Evolutionary conservation across 1,284 basidiomycete species (phyloP), one percentile per base, ranked within the genome.

Genomic region (Gastroboletus turbinatus): DNA sequence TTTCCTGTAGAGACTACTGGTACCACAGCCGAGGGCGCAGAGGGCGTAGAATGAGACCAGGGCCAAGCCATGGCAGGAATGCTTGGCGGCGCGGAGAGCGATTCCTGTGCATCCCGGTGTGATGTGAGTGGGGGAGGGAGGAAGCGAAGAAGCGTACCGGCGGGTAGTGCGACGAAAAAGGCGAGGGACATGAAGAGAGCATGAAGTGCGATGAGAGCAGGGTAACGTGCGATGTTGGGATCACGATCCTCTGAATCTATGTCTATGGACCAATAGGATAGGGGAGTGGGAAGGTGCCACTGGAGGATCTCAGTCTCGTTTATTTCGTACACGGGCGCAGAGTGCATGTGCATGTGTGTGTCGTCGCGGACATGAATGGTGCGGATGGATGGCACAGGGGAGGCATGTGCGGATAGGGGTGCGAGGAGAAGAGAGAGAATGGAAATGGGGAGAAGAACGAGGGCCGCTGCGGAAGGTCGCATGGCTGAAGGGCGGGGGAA

Each of bases 201-300:
- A 69, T 94, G 91, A 3, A 82, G 69, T 40, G 78, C 75, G 75
- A 93, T 89, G 48, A 92, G 72, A 13, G 78, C 79, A 21, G 85
- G 84, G 67, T 87, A 80, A 40, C 82, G 77, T 27, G 74, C 63
- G 44, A 77, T 71, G 16, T 72, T 69, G 13, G 75, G 69, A 53
- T 78, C 77, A 4, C 70, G 72, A 52, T 82, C 78, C 40, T 87
- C 83, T n/a, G n/a, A n/a, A n/a, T n/a, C n/a, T 63, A 84, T 81
- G 67, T 92, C 90, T 61, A 88, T 82, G 8, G 87, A 84, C 72
- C 84, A 92, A 68, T 92, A 94, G 4, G 90, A 92, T 0, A 85
- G 82, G 0, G 88, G 87, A 0, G 87, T 90, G 0, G 85, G 83
- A 2, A 74, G 68, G 67, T 92, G 90, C 57, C 75, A 73, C 61